A percentile compares a stretch with the other conserved stretches of the same genome.
phyloP scores from a whole-genome alignment of 768 basidiomycete genomes.

The Tylopilus felleus region DNA sequence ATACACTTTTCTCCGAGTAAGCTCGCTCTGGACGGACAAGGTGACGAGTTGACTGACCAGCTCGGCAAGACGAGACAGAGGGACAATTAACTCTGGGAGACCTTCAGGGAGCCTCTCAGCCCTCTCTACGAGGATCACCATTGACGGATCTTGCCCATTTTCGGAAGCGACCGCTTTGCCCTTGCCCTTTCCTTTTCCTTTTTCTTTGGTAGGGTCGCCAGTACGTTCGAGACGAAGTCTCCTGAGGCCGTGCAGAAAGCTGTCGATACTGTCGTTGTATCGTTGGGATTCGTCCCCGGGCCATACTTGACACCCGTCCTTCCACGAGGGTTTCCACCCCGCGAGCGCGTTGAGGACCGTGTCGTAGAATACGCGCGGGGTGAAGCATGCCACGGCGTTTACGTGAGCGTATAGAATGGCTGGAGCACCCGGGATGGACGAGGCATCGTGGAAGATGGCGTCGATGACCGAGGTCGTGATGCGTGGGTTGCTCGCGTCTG shows the following conservation, averaged over 20 bases:
- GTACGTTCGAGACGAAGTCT: constrained; percentile 31
- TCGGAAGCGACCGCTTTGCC: constrained; percentile 24
- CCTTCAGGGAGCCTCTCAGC: constrained; percentile 62
- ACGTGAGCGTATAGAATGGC: constrained; percentile 43
- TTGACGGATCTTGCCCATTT: constrained; percentile 23
- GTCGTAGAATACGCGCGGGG: constrained; percentile 62
- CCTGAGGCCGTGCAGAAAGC: constrained; percentile 64
- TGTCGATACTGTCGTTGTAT: constrained; percentile 65
- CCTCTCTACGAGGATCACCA: constrained; percentile 65
- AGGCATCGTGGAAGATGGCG: constrained; percentile 11
- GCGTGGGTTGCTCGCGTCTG: constrained; percentile 51
- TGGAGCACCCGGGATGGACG: constrained; percentile 12
- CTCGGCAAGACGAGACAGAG: constrained; percentile 68
- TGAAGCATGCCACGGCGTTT: constrained; percentile 60
- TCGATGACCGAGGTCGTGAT: constrained; percentile 40
- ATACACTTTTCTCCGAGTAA: background rate
- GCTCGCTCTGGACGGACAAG: background rate
- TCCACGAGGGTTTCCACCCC: constrained; percentile 55
- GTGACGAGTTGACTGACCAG: constrained; percentile 43
- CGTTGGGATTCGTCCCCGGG: constrained; percentile 35
- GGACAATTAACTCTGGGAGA: constrained; percentile 64
- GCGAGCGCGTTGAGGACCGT: constrained; percentile 59
- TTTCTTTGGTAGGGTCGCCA: constrained; percentile 12
- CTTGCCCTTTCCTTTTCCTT: constrained; percentile 34
- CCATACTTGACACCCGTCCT: constrained; percentile 62